These are phyloP conservation scores for Pholiota microspora DNA, from an alignment of 768 basidiomycete species.

Conservation along the genomic window DNA sequence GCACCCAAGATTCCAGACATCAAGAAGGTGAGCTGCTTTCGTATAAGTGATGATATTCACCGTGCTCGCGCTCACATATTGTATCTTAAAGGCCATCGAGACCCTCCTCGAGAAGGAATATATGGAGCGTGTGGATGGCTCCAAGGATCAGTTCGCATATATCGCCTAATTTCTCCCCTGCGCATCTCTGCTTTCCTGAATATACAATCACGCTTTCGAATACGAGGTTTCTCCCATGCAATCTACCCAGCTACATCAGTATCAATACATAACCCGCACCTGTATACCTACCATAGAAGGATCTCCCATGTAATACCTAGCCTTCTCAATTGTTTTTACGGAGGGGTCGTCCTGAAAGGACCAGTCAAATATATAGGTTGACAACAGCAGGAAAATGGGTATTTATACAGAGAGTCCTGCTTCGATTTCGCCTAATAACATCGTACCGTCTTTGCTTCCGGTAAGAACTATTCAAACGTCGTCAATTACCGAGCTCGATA, in stretches of 20 bases:
- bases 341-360: conserved; percentile 1
- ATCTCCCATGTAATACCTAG: conserved; percentile 8
- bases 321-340: conserved; percentile 12
- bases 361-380: conserved; percentile 1
- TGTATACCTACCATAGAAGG: conserved; percentile 14
- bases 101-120: conserved; percentile 95
- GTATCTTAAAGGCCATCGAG: conserved; percentile 77
- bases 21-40: conserved; percentile 66
- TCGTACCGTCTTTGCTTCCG: conserved; percentile 88
- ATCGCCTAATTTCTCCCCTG: conserved; percentile 46
- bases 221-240: not conserved
- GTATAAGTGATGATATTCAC: conserved; percentile 1
- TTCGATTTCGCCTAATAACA: conserved; percentile 91
- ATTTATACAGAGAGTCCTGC: conserved; percentile 45
- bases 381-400: not conserved
- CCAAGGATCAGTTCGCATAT: conserved; percentile 86
- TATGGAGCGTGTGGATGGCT: conserved; percentile 89
- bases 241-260: not conserved
- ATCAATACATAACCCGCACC: not conserved
- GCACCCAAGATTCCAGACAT: conserved; percentile 94
- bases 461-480: conserved; percentile 68
- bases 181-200: not conserved
- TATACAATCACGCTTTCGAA: not conserved
- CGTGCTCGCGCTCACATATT: conserved; percentile 15
- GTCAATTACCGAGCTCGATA: conserved; percentile 6